Conservation (phyloP, 352 stramenopile species). For the Globisporangium paroecandrum region DNA sequence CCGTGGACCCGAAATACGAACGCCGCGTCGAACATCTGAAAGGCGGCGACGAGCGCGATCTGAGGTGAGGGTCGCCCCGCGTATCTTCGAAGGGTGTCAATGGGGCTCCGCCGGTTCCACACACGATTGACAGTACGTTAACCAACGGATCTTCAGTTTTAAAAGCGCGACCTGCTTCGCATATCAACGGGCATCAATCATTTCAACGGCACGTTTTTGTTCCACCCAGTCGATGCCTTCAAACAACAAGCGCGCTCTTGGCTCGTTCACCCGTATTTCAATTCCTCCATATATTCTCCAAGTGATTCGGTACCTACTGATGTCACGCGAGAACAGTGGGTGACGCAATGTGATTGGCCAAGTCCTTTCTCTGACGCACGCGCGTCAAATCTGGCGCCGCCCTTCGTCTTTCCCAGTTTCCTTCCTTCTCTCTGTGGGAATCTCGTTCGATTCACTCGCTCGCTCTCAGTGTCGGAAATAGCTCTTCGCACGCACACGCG, state of each 20-base stretch:
- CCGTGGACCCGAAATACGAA: too few relatives aligned
- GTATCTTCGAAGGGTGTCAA: too few relatives aligned
- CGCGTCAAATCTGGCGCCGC: slow-evolving; percentile 6
- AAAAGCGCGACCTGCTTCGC: too few relatives aligned
- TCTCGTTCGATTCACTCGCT: background rate
- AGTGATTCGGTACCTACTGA: background rate
- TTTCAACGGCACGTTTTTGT: too few relatives aligned
- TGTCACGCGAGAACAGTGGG: background rate
- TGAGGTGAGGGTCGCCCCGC: too few relatives aligned
- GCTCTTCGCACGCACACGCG: background rate
- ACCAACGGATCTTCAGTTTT: too few relatives aligned
- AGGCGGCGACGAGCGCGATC: too few relatives aligned
- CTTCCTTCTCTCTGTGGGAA: background rate
- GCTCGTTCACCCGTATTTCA: background rate
- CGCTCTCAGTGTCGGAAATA: slow-evolving; percentile 14
- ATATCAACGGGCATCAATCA: too few relatives aligned
- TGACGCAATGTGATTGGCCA: slow-evolving; percentile 16
- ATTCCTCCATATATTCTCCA: background rate
- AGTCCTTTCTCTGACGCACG: slow-evolving; percentile 14
- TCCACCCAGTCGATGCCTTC: background rate
- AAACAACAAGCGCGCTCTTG: background rate
- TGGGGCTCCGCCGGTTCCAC: too few relatives aligned
- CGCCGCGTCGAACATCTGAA: too few relatives aligned
- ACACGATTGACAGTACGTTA: too few relatives aligned
- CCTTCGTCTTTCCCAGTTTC: background rate